phyloP scores from a whole-genome alignment of 192 early-diverging fungal genomes.

The Haplosporangium gracile region DNA sequence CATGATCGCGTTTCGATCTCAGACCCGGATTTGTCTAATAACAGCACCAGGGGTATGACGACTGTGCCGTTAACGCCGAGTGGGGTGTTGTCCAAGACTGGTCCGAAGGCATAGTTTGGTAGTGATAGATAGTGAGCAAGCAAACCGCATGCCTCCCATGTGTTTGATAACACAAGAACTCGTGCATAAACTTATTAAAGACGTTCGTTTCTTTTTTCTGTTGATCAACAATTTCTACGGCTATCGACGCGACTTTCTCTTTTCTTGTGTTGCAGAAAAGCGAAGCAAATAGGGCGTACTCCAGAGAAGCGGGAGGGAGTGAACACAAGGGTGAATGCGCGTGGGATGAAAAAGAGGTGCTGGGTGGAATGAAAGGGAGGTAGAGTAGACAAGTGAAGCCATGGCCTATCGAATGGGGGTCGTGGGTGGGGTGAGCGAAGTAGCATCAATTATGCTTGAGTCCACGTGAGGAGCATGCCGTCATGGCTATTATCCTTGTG shows the following conservation, averaged over 20 bases:
- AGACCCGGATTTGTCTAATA: not conserved
- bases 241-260: not conserved
- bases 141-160: conserved; percentile 17
- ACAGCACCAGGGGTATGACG: too few relatives aligned
- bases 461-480: conserved; percentile 1
- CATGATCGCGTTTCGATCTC: conserved; percentile 32
- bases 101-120: not conserved
- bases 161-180: not conserved
- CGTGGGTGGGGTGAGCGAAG: not conserved
- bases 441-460: not conserved
- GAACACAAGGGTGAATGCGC: not conserved
- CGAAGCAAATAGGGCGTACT: not conserved
- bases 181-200: not conserved
- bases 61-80: not conserved
- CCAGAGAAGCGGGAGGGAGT: too few relatives aligned
- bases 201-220: not conserved
- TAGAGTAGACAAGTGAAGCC: not conserved
- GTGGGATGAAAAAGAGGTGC: not conserved
- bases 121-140: not conserved
- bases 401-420: not conserved
- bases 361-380: too few relatives aligned
- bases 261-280: not conserved
- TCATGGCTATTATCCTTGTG: not conserved
- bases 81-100: conserved; percentile 7
- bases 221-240: too few relatives aligned